Base-by-base conservation (phyloP, 805 yeast genomes). In the Candida easanensis region DNA sequence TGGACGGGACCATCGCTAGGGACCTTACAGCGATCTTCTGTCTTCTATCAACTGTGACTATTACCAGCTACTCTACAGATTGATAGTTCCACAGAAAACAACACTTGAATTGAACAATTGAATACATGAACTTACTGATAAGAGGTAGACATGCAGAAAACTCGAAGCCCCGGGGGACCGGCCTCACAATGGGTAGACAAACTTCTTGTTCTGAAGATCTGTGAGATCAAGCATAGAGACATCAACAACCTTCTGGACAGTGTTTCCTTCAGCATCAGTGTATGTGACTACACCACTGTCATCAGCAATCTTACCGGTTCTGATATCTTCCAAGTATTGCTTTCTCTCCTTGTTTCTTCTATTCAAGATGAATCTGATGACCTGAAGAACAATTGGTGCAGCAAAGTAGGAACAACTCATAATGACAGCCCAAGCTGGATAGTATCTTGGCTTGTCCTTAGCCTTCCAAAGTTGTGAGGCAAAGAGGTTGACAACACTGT, bases 171-270 rank as follows among this genome's bases (percentile, higher is more conserved):
- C 25, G 25, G 25, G 10, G 25, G 25, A 22, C 25, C 16, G 13
- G 16, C 18, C 16, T 46, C 40, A 68, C 32, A 74, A 52, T 8
- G 82, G 82, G 49, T 78, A 78, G 19, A 77, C 73, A 46, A 76
- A 78, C 16, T 64, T 56, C 50, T 71, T 62, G 52, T 76, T 77
- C 48, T 78, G 78, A 21, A 70, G 54, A 52, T 78, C 82, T 4
- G 84, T 79, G 30, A 76, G 55, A 57, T 77, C 83, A 42, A 76
- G 57, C 49, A 67, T 62, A 1, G 79, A 71, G 27, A 65, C 49
- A 41, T 69, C 64, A 13, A 70, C 76, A 18, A 55, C 50, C 17
- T 46, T 51, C 30, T 52, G 42, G 3, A 47, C 50, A 9, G 54
- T 39, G 7, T 50, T 46, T 17, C 61, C 60, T 15, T 63, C 62